These are phyloP conservation scores for Curvularia lunata DNA, from an alignment of 2,329 filamentous ascomycete genomes.

Conservation along the genomic window DNA sequence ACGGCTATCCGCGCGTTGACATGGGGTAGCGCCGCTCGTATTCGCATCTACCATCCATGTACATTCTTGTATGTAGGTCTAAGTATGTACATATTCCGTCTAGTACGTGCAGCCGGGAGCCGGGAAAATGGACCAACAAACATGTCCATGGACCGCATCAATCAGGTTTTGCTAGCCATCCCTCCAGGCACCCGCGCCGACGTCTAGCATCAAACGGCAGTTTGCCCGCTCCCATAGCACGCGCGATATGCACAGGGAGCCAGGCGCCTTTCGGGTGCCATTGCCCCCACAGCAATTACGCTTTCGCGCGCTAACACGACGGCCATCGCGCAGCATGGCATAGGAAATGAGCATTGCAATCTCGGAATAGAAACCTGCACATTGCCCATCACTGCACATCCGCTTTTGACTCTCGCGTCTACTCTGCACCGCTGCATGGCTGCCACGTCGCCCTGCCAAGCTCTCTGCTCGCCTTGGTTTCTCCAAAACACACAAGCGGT, in stretches of 20 bases:
- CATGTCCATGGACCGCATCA: not conserved
- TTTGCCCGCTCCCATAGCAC: constrained; percentile 2
- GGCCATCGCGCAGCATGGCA: constrained; percentile 13
- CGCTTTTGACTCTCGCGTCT: not conserved
- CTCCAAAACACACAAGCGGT: not conserved
- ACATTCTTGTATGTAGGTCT: too few species aligned
- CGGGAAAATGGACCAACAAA: not conserved
- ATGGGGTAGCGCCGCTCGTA: constrained; percentile 5
- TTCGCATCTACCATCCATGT: constrained; percentile 1
- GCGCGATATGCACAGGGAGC: constrained; percentile 5
- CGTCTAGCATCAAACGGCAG: constrained; percentile 2
- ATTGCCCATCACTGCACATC: constrained; percentile 16
- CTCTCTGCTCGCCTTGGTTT: not conserved
- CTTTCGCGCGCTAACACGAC: constrained; percentile 5
- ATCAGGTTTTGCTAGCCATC: not conserved
- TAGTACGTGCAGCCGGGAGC: not conserved
- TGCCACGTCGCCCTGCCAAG: constrained; percentile 13
- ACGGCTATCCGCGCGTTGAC: constrained; percentile 7
- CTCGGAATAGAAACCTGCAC: constrained; percentile 20
- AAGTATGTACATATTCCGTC: too few species aligned
- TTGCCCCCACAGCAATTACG: constrained; percentile 7
- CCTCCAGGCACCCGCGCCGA: not conserved
- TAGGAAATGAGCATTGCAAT: constrained; percentile 14
- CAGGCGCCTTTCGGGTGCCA: not conserved
- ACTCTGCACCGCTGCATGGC: constrained; percentile 5